Conservation (phyloP, 1,139 yeast species). For the Scheffersomyces quercinus region DNA sequence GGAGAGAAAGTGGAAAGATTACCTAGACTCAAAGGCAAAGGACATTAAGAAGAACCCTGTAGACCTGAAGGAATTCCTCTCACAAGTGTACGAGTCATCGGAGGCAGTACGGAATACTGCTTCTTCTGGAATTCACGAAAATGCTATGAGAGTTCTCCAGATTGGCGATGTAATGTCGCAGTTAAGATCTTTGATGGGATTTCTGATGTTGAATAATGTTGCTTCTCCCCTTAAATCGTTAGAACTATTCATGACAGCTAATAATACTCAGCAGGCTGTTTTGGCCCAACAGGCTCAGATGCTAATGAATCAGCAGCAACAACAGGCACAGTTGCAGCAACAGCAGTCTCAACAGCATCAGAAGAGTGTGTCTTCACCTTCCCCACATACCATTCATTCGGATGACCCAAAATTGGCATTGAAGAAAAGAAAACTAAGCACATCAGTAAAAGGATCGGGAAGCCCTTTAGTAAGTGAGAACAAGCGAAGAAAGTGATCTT, state of each 20-base stretch:
- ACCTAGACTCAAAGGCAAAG: constrained; percentile 9
- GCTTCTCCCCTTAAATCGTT: constrained; percentile 61
- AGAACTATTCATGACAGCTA: constrained; percentile 47
- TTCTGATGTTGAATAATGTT: constrained; percentile 43
- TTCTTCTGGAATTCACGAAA: constrained; percentile 62
- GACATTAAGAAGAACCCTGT: constrained; percentile 9
- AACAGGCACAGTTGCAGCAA: constrained; percentile 6
- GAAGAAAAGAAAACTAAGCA: constrained; percentile 15
- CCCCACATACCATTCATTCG: constrained; percentile 9
- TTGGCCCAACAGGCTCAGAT: constrained; percentile 8
- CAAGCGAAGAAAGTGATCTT: constrained; percentile 10
- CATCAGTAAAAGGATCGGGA: constrained; percentile 2
- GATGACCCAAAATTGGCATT: constrained; percentile 13
- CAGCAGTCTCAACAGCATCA: constrained; percentile 5
- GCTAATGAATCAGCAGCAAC: constrained; percentile 10
- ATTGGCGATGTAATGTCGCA: constrained; percentile 76
- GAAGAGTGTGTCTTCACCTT: constrained; percentile 7
- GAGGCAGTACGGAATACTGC: constrained; percentile 25
- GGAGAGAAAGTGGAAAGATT: constrained; percentile 25
- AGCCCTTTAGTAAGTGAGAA: constrained; percentile 6
- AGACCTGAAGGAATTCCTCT: constrained; percentile 21
- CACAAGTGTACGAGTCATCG: constrained; percentile 22
- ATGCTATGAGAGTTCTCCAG: constrained; percentile 69
- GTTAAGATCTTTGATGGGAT: constrained; percentile 63
- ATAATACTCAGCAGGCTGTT: neutral